phyloP scores from a whole-genome alignment of 345 rosid genomes.

The Passiflora organensis region DNA sequence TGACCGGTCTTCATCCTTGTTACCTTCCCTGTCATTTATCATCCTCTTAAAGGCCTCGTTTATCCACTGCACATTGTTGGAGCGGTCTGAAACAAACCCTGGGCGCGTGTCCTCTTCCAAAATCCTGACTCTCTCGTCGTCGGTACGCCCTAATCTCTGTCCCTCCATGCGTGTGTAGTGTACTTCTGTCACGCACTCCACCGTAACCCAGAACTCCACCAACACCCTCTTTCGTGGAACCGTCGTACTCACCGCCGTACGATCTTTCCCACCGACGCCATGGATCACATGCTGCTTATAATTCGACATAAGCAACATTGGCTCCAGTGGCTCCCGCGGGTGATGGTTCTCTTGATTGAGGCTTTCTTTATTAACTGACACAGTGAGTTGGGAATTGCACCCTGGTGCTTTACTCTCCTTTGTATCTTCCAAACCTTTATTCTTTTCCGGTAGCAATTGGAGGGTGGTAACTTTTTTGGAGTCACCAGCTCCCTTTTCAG shows the following conservation, averaged over 20 bases:
- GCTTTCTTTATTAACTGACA: conserved; percentile 12
- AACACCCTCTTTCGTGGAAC: conserved; percentile 6
- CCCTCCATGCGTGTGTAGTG: conserved; percentile 38
- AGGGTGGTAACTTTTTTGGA: conserved; percentile 33
- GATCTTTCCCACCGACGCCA: conserved; percentile 11
- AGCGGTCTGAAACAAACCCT: conserved; percentile 51
- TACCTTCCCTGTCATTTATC: conserved; percentile 17
- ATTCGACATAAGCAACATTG: conserved; percentile 13
- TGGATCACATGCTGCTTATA: conserved; percentile 9
- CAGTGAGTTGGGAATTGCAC: conserved; percentile 18
- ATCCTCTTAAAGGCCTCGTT: conserved; percentile 57
- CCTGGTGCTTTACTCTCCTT: conserved; percentile 8
- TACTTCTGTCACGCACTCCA: conserved; percentile 52
- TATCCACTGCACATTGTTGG: conserved; percentile 48
- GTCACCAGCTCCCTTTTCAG: neutral
- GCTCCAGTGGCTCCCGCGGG: neutral
- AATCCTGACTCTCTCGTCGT: conserved; percentile 39
- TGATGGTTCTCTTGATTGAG: conserved; percentile 2
- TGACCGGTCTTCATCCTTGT: neutral
- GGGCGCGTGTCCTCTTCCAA: conserved; percentile 71
- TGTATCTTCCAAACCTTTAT: conserved; percentile 2
- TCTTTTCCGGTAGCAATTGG: conserved; percentile 32
- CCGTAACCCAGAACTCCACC: conserved; percentile 62
- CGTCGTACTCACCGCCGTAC: conserved; percentile 18
- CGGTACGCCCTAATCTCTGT: conserved; percentile 30